Evolutionary conservation across 352 stramenopile genomes (phyloP), one percentile per base, ranked within the genome.

Genomic region (Phytophthora chlamydospora): DNA sequence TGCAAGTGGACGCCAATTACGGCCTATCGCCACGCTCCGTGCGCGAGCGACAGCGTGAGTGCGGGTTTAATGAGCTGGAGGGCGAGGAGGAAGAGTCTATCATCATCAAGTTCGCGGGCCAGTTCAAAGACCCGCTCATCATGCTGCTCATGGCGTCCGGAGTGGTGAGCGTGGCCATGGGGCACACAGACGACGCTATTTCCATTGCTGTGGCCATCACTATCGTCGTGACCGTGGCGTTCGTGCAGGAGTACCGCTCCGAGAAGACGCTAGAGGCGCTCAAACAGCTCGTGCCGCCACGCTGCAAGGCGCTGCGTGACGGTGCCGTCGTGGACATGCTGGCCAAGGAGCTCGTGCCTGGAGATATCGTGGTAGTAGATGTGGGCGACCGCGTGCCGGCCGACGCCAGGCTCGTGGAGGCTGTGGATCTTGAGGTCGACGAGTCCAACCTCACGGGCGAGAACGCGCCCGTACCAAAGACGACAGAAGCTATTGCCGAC

Each of bases 51-150:
- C 81, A 90, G 67, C 74, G 71, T n/a, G 76, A 91, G 62, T 78
- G 86, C 60, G 85, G 85, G 0, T 46, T 81, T 5, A 94, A 93
- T 61, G 76, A 91, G 57, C 63, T 94, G n/a, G 78, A 73, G 57
- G 76, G 54, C 16, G 82, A 90, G 19, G 82, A 91, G 47, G 78
- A 90, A 41, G 86, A 91, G 51, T 93, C 90, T 17, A 81, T 99
- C n/a, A 41, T 97, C 27, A 58, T 81, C 34, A 97, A 97, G 59
- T 98, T 99, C 58, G 29, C 90, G 12, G 85, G 83, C 29, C 96
- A 99, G 78, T 95, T 99, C 68, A 98, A 98, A 67, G 96, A 99
- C 71, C 97, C 97, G 12, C 78, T 99, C 6, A 99, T 99, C 69
- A 59, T 98, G 57, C 89, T 99, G 71, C 84, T 99, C 32, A 85